Evolutionary conservation across 106 monocot species (phyloP).

Genomic region (Dendrobium nobile): DNA sequence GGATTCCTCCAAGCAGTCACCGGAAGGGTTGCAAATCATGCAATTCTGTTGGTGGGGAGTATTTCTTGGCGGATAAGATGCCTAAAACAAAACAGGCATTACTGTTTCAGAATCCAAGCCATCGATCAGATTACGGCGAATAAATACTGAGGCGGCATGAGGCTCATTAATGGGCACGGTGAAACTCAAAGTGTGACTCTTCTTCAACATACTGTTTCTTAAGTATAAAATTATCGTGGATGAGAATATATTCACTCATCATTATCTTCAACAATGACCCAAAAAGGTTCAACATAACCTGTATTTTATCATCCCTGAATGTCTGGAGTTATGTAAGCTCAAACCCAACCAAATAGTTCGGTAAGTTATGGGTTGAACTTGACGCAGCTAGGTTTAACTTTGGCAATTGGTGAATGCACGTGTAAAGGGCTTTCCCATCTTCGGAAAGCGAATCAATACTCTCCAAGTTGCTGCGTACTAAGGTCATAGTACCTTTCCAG

Average conservation of each 20-base stretch:
- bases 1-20: slow-evolving; percentile 85
- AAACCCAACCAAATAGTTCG: slow-evolving; percentile 82
- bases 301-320: slow-evolving; percentile 91
- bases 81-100: slow-evolving; percentile 82
- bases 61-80: slow-evolving; percentile 90
- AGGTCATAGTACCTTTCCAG: slow-evolving; percentile 96
- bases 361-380: slow-evolving; percentile 96
- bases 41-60: slow-evolving; percentile 89
- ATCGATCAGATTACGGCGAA: slow-evolving; percentile 82
- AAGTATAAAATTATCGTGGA: slow-evolving; percentile 94
- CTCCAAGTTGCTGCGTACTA: slow-evolving; percentile 32
- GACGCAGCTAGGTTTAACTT: slow-evolving; percentile 89
- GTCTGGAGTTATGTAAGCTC: slow-evolving; percentile 96
- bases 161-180: slow-evolving; percentile 96
- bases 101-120: slow-evolving; percentile 96
- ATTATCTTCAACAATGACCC: slow-evolving; percentile 99
- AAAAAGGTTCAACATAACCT: slow-evolving; percentile 99
- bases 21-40: slow-evolving; percentile 91
- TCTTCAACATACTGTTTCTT: slow-evolving; percentile 97
- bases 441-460: slow-evolving; percentile 83
- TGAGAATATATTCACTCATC: slow-evolving; percentile 90
- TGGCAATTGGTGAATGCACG: slow-evolving; percentile 78
- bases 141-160: slow-evolving; percentile 95
- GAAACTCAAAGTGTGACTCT: slow-evolving; percentile 86
- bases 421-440: slow-evolving; percentile 50